Percentiles rank a stretch among this genome's conserved stretches.
Evolutionary conservation across 2,329 filamentous ascomycete species (phyloP).

Genomic region (Fusarium marasasianum): DNA sequence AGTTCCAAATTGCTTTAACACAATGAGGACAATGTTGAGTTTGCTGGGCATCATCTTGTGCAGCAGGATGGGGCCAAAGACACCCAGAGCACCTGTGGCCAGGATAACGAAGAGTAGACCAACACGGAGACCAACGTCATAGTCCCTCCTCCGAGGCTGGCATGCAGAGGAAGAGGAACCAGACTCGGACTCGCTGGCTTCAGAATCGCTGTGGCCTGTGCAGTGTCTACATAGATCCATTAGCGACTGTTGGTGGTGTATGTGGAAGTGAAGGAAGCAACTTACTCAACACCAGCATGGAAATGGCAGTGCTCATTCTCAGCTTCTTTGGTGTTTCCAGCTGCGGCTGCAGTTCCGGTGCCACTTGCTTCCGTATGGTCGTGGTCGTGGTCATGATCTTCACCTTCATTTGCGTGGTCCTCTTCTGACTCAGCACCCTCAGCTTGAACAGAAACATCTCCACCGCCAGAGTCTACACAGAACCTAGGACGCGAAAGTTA

Average conservation of each 20-base stretch:
- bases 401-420: constrained; percentile 22
- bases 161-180: constrained; percentile 54
- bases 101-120: constrained; percentile 79
- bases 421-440: constrained; percentile 45
- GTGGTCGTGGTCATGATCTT: constrained; percentile 28
- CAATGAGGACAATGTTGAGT: constrained; percentile 61
- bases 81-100: constrained; percentile 72
- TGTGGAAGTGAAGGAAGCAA: neutral
- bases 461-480: constrained; percentile 67
- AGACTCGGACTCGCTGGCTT: constrained; percentile 15
- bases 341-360: neutral
- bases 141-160: constrained; percentile 59
- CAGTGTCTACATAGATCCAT: constrained; percentile 60
- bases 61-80: constrained; percentile 73
- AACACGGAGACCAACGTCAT: constrained; percentile 74
- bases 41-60: constrained; percentile 64
- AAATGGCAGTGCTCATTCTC: constrained; percentile 70
- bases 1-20: constrained; percentile 79
- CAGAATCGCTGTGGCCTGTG: constrained; percentile 56
- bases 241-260: neutral
- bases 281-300: constrained; percentile 79
- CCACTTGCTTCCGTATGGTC: constrained; percentile 16
- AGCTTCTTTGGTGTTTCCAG: constrained; percentile 5
- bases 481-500: constrained; percentile 55
- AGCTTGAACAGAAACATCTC: constrained; percentile 66